These are phyloP conservation scores for Tetradesmus obliquus DNA, from an alignment of 139 green algal species.

Conservation along the genomic window DNA sequence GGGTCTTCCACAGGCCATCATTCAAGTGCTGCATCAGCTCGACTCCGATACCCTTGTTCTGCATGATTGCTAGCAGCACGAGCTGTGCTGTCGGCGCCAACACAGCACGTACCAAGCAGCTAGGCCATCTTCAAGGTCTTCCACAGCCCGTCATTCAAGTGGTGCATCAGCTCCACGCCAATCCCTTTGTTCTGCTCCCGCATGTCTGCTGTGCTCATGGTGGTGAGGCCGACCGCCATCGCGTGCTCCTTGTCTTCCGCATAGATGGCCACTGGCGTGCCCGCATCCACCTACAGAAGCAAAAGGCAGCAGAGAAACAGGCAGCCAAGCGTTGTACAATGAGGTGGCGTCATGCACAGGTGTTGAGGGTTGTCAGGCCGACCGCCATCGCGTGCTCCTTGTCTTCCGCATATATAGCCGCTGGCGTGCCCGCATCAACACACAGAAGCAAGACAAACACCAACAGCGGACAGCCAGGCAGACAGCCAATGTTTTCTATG, in stretches of 20 bases:
- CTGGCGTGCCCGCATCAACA: conserved; percentile 72
- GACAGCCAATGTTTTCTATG: too few species aligned
- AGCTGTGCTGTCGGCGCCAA: not conserved
- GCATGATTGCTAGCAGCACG: too few species aligned
- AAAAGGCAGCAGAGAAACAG: not conserved
- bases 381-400: conserved; percentile 96
- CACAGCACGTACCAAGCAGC: too few species aligned
- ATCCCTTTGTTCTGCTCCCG: conserved; percentile 92
- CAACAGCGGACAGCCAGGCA: not conserved
- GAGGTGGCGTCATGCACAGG: conserved; percentile 14
- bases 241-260: conserved; percentile 91
- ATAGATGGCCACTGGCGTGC: conserved; percentile 87
- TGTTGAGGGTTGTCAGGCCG: conserved; percentile 93
- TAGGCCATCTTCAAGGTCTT: conserved; percentile 58
- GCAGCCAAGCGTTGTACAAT: too few species aligned
- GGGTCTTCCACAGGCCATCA: conserved; percentile 95
- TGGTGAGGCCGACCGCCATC: conserved; percentile 94
- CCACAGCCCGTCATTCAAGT: conserved; percentile 97
- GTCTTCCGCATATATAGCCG: conserved; percentile 87
- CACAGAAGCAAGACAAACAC: conserved; percentile 39
- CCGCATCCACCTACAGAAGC: conserved; percentile 70
- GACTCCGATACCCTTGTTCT: conserved; percentile 95
- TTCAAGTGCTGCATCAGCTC: conserved; percentile 96
- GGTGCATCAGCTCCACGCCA: conserved; percentile 93
- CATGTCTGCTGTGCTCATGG: conserved; percentile 92